Evolutionary conservation across 1,284 basidiomycete genomes (phyloP), one percentile per base, ranked within the genome.

Genomic region (Porodaedalea pini): DNA sequence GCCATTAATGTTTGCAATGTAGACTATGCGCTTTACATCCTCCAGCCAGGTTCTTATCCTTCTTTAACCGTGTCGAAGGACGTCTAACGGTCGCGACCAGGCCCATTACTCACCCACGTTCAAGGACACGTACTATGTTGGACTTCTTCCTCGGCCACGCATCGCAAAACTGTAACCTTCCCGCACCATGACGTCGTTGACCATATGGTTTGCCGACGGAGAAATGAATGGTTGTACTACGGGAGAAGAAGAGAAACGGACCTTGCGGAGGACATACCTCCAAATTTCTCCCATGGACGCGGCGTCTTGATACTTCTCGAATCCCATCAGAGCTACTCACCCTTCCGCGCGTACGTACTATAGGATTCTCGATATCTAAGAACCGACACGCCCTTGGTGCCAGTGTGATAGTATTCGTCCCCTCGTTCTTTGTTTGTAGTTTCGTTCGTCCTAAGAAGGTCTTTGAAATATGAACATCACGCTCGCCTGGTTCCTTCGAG

Each of bases 101-200:
- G 37, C 25, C 51, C 39, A 23, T 52, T 41, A 52, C 39, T 52
- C 51, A 41, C 39, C n/a, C 51, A 31, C 25, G 19, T n/a, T 17
- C 23, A 29, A 6, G n/a, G 39, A 43, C 37, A 52, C 51, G 51
- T 52, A 52, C 51, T 13, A 52, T 52, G 15, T n/a, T 5, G 10
- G 15, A 40, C 39, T n/a, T 25, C 51, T 41, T 4, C 39, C 27
- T 50, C 31, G 23, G 3, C 48, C 45, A 27, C 31, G 48, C 32
- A 50, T 23, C 19, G n/a, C 6, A 31, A 36, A 50, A 2, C 21
- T 4, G 17, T 21, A 4, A 13, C 4, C 48, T 34, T 50, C 48
- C 31, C 31, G 36, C 23, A 50, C 17, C 11, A 39, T 50, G 48
- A 50, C 48, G 48, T 50, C 48, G 48, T 50, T 21, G 10, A 15